Conservation (phyloP, 345 rosid species). For the Sisymbrium altissimum region DNA sequence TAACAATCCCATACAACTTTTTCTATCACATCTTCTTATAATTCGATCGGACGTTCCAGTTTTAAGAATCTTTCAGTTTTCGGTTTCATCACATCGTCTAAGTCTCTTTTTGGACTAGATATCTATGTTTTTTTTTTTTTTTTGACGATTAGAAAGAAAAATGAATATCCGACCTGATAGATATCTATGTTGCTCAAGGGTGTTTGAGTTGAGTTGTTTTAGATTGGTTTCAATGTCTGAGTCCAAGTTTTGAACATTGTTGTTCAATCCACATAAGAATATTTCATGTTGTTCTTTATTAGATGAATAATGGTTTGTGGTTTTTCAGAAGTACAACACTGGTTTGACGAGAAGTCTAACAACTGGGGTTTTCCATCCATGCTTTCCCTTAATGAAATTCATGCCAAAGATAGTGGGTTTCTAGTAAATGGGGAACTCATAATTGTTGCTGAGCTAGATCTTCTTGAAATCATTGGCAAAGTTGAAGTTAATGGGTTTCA, state of each 20-base stretch:
- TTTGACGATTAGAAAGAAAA: too few relatives aligned
- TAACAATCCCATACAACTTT: neutral
- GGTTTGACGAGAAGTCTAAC: neutral
- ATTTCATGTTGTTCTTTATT: neutral
- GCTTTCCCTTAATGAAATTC: neutral
- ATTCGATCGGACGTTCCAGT: neutral
- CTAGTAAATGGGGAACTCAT: constrained; percentile 48
- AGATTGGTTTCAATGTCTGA: neutral
- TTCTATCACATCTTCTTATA: neutral
- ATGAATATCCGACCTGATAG: too few relatives aligned
- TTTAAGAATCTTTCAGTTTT: neutral
- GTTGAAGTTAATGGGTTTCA: constrained; percentile 6
- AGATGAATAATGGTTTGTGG: neutral
- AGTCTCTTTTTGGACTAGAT: neutral
- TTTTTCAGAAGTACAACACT: neutral
- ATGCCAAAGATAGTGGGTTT: constrained; percentile 2
- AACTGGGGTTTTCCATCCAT: neutral
- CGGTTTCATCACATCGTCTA: neutral
- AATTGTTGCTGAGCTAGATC: constrained; percentile 57
- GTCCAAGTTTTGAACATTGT: neutral
- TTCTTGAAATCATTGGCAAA: constrained; percentile 26
- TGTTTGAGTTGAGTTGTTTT: neutral
- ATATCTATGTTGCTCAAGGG: neutral
- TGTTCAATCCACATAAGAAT: neutral
- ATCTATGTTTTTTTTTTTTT: neutral